phyloP scores from a whole-genome alignment of 768 basidiomycete genomes.

The Candolleomyces eurysporus region DNA sequence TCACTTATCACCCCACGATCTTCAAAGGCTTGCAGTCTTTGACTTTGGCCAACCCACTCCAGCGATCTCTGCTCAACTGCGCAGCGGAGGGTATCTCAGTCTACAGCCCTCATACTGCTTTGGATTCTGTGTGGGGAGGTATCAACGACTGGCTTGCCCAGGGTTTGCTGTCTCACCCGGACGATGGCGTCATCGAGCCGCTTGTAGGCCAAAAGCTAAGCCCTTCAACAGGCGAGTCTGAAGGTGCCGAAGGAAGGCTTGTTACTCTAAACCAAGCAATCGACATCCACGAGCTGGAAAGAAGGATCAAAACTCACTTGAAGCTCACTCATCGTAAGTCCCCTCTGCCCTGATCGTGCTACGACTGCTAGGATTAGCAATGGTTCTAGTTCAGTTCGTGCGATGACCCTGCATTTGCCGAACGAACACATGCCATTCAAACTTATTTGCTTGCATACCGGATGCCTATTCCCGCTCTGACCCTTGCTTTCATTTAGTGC shows the following conservation, averaged over 20 bases:
- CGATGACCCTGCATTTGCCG: conserved; percentile 7
- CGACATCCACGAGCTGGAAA: conserved; percentile 56
- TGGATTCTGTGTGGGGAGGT: conserved; percentile 82
- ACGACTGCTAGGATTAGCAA: not conserved
- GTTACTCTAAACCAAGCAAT: conserved; percentile 60
- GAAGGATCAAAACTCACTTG: conserved; percentile 69
- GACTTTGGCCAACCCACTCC: conserved; percentile 76
- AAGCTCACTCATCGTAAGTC: conserved; percentile 31
- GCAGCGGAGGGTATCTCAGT: conserved; percentile 82
- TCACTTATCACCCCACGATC: conserved; percentile 85
- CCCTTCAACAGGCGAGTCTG: conserved; percentile 29
- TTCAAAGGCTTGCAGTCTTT: conserved; percentile 74
- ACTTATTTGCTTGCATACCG: not conserved
- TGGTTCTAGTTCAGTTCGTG: conserved; percentile 14
- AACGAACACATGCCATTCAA: no score
- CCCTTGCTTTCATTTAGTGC: conserved; percentile 41
- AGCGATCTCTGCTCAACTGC: conserved; percentile 76
- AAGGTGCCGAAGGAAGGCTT: conserved; percentile 68
- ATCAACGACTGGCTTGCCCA: conserved; percentile 88
- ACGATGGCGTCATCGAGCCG: conserved; percentile 32
- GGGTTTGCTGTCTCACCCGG: conserved; percentile 42
- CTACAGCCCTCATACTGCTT: conserved; percentile 84
- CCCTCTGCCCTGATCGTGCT: not conserved
- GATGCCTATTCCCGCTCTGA: conserved; percentile 7
- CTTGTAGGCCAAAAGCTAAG: conserved; percentile 42